Conservation (phyloP, 768 basidiomycete species). For the Suillus subluteus region DNA sequence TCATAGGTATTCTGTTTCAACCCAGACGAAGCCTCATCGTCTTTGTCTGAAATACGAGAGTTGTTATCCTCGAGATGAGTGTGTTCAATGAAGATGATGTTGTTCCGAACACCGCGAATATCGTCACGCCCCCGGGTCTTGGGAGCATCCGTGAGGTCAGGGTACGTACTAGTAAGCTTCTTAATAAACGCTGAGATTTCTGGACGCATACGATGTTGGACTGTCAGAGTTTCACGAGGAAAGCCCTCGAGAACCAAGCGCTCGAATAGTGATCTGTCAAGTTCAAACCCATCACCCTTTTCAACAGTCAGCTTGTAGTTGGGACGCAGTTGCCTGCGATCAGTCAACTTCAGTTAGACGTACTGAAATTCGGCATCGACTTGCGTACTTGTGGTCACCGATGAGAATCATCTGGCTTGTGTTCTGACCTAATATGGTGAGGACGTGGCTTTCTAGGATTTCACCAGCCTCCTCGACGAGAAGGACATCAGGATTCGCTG, state of each 20-base stretch:
- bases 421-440: slow-evolving; percentile 53
- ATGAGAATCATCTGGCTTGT: slow-evolving; percentile 65
- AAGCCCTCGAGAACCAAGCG: slow-evolving; percentile 64
- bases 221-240: slow-evolving; percentile 56
- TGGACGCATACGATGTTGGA: slow-evolving; percentile 77
- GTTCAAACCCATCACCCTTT: slow-evolving; percentile 66
- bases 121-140: slow-evolving; percentile 52
- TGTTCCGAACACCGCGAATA: slow-evolving; percentile 57
- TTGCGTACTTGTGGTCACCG: slow-evolving; percentile 69
- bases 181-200: slow-evolving; percentile 69
- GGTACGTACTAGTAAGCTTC: slow-evolving; percentile 65
- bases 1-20: slow-evolving; percentile 68
- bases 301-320: slow-evolving; percentile 70
- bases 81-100: slow-evolving; percentile 69
- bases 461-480: slow-evolving; percentile 78
- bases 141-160: slow-evolving; percentile 59
- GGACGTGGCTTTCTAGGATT: slow-evolving; percentile 67
- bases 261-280: slow-evolving; percentile 72
- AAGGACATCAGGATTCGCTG: slow-evolving; percentile 52
- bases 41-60: slow-evolving; percentile 42
- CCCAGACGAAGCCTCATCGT: slow-evolving; percentile 49
- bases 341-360: slow-evolving; percentile 1
- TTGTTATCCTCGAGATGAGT: slow-evolving; percentile 55
- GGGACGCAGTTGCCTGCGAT: slow-evolving; percentile 65
- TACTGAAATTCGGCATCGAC: not conserved